Evolutionary conservation across 257 asterid species (phyloP).

Genomic region (Cordia subcordata): DNA sequence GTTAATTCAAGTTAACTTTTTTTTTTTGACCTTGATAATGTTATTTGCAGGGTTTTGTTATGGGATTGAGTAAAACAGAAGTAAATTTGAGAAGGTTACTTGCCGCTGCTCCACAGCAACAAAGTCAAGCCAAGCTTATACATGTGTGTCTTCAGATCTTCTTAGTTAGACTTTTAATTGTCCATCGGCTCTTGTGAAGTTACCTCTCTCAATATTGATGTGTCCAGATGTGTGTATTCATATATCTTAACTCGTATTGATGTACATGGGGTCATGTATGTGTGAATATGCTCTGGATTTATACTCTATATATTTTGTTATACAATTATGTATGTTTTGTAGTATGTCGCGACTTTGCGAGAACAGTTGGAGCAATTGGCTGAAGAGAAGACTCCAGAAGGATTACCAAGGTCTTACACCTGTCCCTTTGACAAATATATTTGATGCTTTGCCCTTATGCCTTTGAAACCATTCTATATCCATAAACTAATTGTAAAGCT

Average conservation of each 20-base stretch:
- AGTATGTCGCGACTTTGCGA: conserved; percentile 84
- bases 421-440: background rate
- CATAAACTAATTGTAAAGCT: too few relatives aligned
- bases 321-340: conserved; percentile 13
- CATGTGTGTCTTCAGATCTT: conserved; percentile 57
- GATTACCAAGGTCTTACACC: conserved; percentile 61
- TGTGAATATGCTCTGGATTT: too few relatives aligned
- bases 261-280: background rate
- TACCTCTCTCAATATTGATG: too few relatives aligned
- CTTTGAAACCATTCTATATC: too few relatives aligned
- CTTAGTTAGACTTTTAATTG: conserved; percentile 12
- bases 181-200: conserved; percentile 1
- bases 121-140: conserved; percentile 72
- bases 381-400: conserved; percentile 71
- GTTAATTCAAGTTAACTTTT: too few relatives aligned
- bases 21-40: too few relatives aligned
- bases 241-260: background rate
- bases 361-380: conserved; percentile 89
- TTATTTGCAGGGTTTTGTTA: conserved; percentile 14
- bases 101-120: conserved; percentile 76
- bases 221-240: background rate
- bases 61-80: conserved; percentile 83
- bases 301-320: background rate
- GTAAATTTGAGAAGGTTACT: conserved; percentile 80
- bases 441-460: too few relatives aligned